Base-by-base conservation (phyloP, 192 early-diverging fungal genomes). In the Thoreauomyces humboldtii region DNA sequence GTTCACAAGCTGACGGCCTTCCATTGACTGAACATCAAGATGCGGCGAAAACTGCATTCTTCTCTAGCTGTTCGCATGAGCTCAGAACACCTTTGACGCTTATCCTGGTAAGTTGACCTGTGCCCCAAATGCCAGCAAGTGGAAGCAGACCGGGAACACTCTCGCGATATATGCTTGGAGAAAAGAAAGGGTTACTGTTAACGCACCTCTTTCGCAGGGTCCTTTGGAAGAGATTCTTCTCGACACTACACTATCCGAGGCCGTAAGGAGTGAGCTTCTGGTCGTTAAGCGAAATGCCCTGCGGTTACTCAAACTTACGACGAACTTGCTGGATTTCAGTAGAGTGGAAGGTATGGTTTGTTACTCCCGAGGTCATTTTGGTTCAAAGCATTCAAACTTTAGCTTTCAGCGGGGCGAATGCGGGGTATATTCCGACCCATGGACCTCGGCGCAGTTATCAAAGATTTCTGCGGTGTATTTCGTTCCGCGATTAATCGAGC, bases 261-360 rank as follows among this genome's bases (percentile, higher is more conserved):
- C 69, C 0, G 69, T 68, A 4, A 41, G 64, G 11, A 17, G 50
- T 5, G 71, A 59, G 35, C 43, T 81, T 27, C 52, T 60, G 33
- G 70, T 81, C 59, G 59, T 71, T 6, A 70, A 76, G n/a, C 51
- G 76, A 9, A 83, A 83, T 35, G 62, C 76, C 0, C 56, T 65
- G 11, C 71, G 81, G 15, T 56, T 83, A 17, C 60, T 83, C 7
- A 80, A 78, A 51, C 67, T 83, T 0, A 73, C 81, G 15, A 80
- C 78, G 42, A 70, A 61, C 0, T 45, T 83, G 2, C 60, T 83
- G 21, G 76, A 83, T 42, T 82, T 76, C 48, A 76, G 76, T 2
- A 53, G 76, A 9, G 59, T 82, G 17, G n/a, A n/a, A n/a, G 77
- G 78, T 56, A 65, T 65, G n/a, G n/a, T n/a, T n/a, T n/a, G n/a